Evolutionary conservation across 495 filamentous ascomycete genomes (phyloP).

Genomic region (Bathelium albidoporum): DNA sequence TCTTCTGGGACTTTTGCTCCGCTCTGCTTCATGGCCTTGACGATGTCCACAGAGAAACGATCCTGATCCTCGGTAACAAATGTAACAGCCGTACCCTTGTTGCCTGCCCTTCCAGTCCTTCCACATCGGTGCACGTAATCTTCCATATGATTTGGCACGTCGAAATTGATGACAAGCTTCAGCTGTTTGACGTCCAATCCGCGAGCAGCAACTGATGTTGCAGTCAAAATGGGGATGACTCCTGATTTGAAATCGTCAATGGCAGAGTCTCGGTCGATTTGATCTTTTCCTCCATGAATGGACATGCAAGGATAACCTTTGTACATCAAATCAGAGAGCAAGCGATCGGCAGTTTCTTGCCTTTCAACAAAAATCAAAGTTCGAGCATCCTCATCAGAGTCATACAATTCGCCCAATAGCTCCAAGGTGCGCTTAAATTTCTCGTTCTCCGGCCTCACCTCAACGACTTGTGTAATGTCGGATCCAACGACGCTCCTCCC

Average conservation of each 20-base stretch:
- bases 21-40: constrained; percentile 88
- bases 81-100: constrained; percentile 88
- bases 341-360: constrained; percentile 83
- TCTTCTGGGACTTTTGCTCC: constrained; percentile 69
- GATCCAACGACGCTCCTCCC: constrained; percentile 85
- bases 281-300: constrained; percentile 93
- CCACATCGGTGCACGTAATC: constrained; percentile 97
- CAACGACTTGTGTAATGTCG: constrained; percentile 90
- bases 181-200: constrained; percentile 95
- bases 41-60: constrained; percentile 78
- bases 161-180: constrained; percentile 93
- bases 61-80: constrained; percentile 90
- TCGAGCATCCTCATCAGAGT: constrained; percentile 77
- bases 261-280: constrained; percentile 86
- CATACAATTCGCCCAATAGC: constrained; percentile 77
- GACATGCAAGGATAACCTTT: constrained; percentile 93
- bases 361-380: constrained; percentile 89
- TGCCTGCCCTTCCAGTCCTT: constrained; percentile 88
- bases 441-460: constrained; percentile 69
- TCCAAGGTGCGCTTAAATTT: constrained; percentile 82
- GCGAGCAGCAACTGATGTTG: constrained; percentile 91
- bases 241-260: constrained; percentile 94
- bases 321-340: constrained; percentile 71
- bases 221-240: constrained; percentile 77
- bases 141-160: constrained; percentile 91